Base-by-base conservation (phyloP, 2,329 filamentous ascomycete genomes). In the Aspergillus sergii region DNA sequence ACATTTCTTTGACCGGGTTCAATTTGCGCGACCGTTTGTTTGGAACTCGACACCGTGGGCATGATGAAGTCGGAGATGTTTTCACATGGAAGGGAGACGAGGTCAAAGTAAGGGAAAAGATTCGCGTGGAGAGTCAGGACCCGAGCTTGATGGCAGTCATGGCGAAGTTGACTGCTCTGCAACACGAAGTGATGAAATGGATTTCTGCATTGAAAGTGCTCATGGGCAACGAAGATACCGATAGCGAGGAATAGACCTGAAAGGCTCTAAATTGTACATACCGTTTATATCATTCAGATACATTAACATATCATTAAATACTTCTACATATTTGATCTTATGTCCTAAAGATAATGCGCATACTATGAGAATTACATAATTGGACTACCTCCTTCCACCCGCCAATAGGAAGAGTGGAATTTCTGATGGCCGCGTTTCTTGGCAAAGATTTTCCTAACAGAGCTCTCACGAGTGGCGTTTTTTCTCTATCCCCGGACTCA, bases 81-180 rank as follows among this genome's bases (percentile, higher is more conserved):
- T 97, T 96, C 76, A 82, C 81, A 4, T 97, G 86, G 78, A 82
- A 81, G 16, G 86, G 86, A 5, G 84, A 88, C 61, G 88, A 95
- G 65, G 93, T 97, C 3, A 90, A 88, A 67, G 94, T 98, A 53
- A 88, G 90, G 69, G 94, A 97, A 76, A 97, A 97, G 80, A 87
- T 97, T 5, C 85, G 91, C 46, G 90, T 97, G 2, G 94, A 97
- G 77, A 94, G 88, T 71, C 92, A 93, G 60, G 94, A 98, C 76
- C 94, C 94, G 1, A 94, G 89, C 70, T 76, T 97, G 67, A 89
- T 97, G 75, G 90, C 91, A 41, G 83, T 95, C 39, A 90, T 92
- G 76, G 90, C 93, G 6, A 97, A 97, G 79, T 81, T 97, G 69
- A 88, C 85, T 34, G 93, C 91, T 5, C 79, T 97, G 62, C 89